Base-by-base conservation (phyloP, 202 grass and related monocot genomes). In the Setaria viridis region DNA sequence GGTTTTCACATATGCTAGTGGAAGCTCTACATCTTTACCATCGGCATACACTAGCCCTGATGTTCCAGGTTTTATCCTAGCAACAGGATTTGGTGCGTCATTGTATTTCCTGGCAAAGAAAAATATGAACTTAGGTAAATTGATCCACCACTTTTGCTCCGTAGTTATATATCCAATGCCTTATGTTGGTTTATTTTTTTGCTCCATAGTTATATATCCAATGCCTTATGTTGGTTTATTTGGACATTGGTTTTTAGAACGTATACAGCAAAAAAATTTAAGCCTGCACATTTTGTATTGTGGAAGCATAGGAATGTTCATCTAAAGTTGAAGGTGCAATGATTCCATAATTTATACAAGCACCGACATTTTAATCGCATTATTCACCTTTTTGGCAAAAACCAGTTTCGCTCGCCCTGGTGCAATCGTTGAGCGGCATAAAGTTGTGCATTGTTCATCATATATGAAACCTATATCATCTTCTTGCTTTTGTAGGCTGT, bases 81-180 rank as follows among this genome's bases (percentile, higher is more conserved):
- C 97, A 62, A 93, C 87, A 60, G 92, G 90, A 70, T 94, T 99
- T 11, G 90, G 97, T 50, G 94, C 92, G 84, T 99, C 94, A 6
- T 84, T 99, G 70, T 99, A 99, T 77, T 97, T 99, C 74, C 72
- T 99, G 66, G 89, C 92, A 32, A 99, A 99, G 90, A 99, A 99
- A 87, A 97, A 93, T 43, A 85, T 94, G 62, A 91, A 90, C 69
- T 85, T 99, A 97, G 92, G 94, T 97, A 93, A 87, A 46, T 80
- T 81, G 6, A 74, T 54, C 62, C 30, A 20, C 20, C 37, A 77
- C 20, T 39, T 29, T 62, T 47, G 21, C 46, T 82, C 0, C 29
- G 42, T 53, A 51, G 1, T 46, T 76, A 76, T 84, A n/a, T 43
- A 21, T 70, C 41, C 20, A 0, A 53, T 83, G 32, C 12, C 78